Evolutionary conservation across 129 eudicot genomes (phyloP).

Genomic region (Silybum marianum): DNA sequence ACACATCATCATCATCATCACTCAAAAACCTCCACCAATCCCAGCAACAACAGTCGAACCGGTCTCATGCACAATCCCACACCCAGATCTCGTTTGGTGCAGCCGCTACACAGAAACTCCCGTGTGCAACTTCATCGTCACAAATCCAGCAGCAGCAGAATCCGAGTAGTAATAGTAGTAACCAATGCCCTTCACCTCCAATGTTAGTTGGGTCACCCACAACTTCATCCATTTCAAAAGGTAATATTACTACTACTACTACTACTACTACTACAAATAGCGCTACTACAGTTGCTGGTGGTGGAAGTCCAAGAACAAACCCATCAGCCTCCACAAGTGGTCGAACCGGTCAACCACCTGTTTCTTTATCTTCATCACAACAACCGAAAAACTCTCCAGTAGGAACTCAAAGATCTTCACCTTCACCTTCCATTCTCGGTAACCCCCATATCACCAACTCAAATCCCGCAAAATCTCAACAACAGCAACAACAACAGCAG

Average conservation of each 20-base stretch:
- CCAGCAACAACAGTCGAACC: conserved; percentile 54
- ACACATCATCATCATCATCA: conserved; percentile 35
- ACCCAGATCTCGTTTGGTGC: conserved; percentile 81
- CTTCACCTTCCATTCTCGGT: conserved; percentile 75
- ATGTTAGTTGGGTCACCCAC: conserved; percentile 89
- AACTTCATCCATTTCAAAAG: conserved; percentile 74
- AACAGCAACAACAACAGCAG: conserved; percentile 41
- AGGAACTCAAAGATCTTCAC: conserved; percentile 57
- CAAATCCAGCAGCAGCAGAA: conserved; percentile 45
- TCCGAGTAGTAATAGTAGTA: conserved; percentile 38
- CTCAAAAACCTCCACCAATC: conserved; percentile 52
- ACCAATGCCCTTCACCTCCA: conserved; percentile 64
- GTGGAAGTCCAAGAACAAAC: conserved; percentile 82
- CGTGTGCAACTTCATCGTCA: conserved; percentile 33
- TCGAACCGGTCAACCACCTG: conserved; percentile 47
- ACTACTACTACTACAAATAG: background rate
- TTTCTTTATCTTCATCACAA: conserved; percentile 57
- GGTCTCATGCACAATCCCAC: conserved; percentile 66
- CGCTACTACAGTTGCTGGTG: conserved; percentile 32
- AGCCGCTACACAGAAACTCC: conserved; percentile 56
- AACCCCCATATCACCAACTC: conserved; percentile 53
- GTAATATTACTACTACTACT: conserved; percentile 11
- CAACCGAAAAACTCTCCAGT: conserved; percentile 49
- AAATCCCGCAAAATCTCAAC: conserved; percentile 44
- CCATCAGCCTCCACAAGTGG: conserved; percentile 50